Conservation (phyloP, 192 early-diverging fungal species). For the Chytriomyces sp. region DNA sequence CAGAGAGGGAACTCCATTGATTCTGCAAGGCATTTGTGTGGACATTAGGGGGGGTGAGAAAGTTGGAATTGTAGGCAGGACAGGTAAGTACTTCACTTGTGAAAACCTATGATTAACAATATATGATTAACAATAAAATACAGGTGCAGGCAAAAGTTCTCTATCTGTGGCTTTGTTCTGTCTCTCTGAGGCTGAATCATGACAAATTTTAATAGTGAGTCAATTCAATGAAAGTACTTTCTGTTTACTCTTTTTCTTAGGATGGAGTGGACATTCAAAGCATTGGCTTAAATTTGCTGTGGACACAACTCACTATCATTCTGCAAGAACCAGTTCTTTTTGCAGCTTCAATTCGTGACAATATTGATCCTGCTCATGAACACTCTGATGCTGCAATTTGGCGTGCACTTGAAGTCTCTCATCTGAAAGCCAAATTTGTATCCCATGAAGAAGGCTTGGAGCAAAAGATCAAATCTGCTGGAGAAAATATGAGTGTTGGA, state of each 20-base stretch:
- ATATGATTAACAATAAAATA: too few species aligned
- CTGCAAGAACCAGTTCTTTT: conserved; percentile 84
- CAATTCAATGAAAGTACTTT: too few species aligned
- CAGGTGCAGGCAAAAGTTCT: conserved; percentile 84
- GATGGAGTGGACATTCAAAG: conserved; percentile 75
- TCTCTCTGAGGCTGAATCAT: conserved; percentile 69
- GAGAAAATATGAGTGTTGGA: conserved; percentile 77
- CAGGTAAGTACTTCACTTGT: too few species aligned
- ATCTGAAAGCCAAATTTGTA: conserved; percentile 61
- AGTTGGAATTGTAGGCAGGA: conserved; percentile 63
- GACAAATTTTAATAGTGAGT: conserved; percentile 69
- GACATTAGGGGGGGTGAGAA: conserved; percentile 44
- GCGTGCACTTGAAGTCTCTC: conserved; percentile 63
- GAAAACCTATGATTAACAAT: too few species aligned
- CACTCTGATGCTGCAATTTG: conserved; percentile 62
- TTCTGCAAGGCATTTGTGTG: conserved; percentile 52
- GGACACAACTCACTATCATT: conserved; percentile 83
- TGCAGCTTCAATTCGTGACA: conserved; percentile 49
- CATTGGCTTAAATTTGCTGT: conserved; percentile 77
- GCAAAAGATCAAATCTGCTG: conserved; percentile 64
- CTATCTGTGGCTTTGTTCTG: conserved; percentile 76
- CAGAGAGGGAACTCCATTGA: conserved; percentile 66
- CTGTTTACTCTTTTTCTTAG: too few species aligned
- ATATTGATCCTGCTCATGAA: conserved; percentile 69
- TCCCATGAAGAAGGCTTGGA: conserved; percentile 62